Evolutionary conservation across 2,329 filamentous ascomycete genomes (phyloP).

Genomic region (Aspergillus sp.): DNA sequence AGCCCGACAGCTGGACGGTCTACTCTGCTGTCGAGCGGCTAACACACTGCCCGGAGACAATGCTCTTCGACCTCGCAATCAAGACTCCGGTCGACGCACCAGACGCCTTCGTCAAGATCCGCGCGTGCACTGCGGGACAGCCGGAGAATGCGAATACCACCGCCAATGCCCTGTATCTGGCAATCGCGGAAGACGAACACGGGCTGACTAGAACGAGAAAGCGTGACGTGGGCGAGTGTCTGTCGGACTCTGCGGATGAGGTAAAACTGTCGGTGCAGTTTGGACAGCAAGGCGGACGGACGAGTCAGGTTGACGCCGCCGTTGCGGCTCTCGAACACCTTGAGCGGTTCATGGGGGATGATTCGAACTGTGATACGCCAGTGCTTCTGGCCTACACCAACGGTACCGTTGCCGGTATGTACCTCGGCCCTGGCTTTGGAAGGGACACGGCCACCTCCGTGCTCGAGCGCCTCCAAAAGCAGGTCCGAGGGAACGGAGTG

Average conservation of each 20-base stretch:
- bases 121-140: background rate
- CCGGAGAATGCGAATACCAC: background rate
- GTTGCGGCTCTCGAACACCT: background rate
- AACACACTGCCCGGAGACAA: background rate
- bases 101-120: background rate
- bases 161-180: background rate
- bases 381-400: background rate
- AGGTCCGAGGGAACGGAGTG: background rate
- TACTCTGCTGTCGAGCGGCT: background rate
- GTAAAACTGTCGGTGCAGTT: no score
- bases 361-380: background rate
- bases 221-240: no score
- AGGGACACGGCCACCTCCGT: background rate
- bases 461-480: background rate
- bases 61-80: slow-evolving; percentile 1
- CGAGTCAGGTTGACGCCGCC: background rate
- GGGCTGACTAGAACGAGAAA: no score
- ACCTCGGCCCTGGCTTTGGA: background rate
- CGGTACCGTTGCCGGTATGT: background rate
- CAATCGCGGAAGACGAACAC: background rate
- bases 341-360: background rate
- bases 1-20: slow-evolving; percentile 4
- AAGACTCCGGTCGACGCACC: background rate
- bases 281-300: no score
- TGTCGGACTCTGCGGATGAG: no score